Base-by-base conservation (phyloP, 257 asterid species). In the Lycium ferocissimum region DNA sequence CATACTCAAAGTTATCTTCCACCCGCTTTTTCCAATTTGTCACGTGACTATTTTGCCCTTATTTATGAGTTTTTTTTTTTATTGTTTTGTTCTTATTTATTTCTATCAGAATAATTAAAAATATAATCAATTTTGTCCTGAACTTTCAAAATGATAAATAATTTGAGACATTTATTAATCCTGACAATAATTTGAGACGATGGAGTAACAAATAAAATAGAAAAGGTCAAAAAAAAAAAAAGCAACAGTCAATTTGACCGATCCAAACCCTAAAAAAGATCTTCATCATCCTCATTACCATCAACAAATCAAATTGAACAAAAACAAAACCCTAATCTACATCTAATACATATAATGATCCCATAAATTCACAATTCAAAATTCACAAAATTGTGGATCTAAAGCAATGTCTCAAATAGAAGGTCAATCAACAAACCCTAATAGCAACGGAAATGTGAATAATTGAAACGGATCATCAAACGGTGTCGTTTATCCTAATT, bases 1-100 rank as follows among this genome's bases (percentile, higher is more conserved):
- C 90, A 89, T 95, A n/a, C 83, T 96, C 82, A 98, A 96, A 90
- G 94, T 80, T 94, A 93, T 84, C 92, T 96, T 84, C 99, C 99
- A n/a, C 97, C 95, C 2, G 81, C 88, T 73, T 81, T 94, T 7
- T 88, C 94, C 61, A 84, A 58, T 18, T 91, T 92, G 83, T 11
- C 93, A 69, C 94, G 99, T 20, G 97, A 96, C 14, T 87, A 85
- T n/a, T n/a, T n/a, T n/a, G n/a, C n/a, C 47, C 12, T 35, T 65
- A 9, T 65, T 65, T 26, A n/a, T n/a, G n/a, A n/a, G n/a, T n/a
- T n/a, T n/a, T n/a, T n/a, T n/a, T n/a, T n/a, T n/a, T n/a, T n/a
- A n/a, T n/a, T n/a, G n/a, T n/a, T n/a, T n/a, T n/a, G n/a, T n/a
- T n/a, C n/a, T n/a, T n/a, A n/a, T n/a, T n/a, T n/a, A n/a, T n/a